phyloP scores from a whole-genome alignment of 2,329 filamentous ascomycete genomes.

The Pseudogymnoascus sp. region DNA sequence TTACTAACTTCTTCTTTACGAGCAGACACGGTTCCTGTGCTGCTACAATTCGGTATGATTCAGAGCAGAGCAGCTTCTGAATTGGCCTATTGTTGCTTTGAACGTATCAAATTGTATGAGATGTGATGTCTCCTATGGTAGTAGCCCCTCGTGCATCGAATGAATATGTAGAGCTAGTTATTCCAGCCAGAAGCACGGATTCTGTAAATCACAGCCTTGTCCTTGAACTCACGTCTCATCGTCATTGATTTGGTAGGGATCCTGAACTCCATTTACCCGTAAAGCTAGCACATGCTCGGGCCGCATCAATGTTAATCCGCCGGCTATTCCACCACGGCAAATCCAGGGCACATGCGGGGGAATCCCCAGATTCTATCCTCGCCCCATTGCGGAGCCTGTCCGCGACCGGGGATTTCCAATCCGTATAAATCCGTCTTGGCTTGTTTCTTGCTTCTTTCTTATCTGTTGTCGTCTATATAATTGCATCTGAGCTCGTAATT shows the following conservation, averaged over 20 bases:
- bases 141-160: neutral
- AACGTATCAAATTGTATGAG: neutral
- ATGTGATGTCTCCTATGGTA: neutral
- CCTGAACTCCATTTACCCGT: neutral
- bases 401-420: neutral
- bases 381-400: neutral
- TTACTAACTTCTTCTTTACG: too few species aligned
- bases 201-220: neutral
- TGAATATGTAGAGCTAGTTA: neutral
- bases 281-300: neutral
- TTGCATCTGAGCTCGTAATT: neutral
- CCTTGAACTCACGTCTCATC: neutral
- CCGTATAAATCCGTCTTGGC: neutral
- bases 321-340: neutral
- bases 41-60: too few species aligned
- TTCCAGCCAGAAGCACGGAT: neutral
- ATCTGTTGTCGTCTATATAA: neutral
- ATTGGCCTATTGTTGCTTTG: neutral
- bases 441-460: too few species aligned
- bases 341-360: neutral
- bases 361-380: neutral
- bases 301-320: constrained; percentile 4
- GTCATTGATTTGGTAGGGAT: neutral
- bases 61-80: too few species aligned
- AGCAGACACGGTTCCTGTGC: too few species aligned